Evolutionary conservation across 129 eudicot genomes (phyloP).

Genomic region (Flaveria ramosissima): DNA sequence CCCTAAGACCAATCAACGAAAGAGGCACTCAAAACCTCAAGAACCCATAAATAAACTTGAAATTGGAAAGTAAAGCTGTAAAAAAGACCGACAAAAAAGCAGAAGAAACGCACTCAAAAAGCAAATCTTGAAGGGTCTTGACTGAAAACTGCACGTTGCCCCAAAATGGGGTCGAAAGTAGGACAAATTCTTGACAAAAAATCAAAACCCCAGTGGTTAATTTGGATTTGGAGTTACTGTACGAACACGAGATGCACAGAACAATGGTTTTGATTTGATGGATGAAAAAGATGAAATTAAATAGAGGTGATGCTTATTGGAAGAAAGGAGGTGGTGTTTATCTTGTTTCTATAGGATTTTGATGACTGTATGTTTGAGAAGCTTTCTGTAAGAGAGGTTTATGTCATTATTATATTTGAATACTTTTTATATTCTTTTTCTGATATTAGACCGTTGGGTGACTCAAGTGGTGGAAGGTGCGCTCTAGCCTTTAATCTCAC

Average conservation of each 20-base stretch:
- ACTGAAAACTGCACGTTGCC: constrained; percentile 25
- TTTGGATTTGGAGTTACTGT: constrained; percentile 11
- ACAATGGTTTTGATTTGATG: not conserved
- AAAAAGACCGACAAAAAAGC: constrained; percentile 18
- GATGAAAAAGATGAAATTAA: not conserved
- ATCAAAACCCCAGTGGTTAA: constrained; percentile 7
- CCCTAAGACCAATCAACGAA: not conserved
- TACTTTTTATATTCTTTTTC: constrained; percentile 7
- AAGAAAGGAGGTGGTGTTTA: constrained; percentile 24
- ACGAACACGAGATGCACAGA: constrained; percentile 24
- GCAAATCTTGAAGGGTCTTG: constrained; percentile 29
- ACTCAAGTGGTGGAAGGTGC: constrained; percentile 29
- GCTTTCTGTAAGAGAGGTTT: not conserved
- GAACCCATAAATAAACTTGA: not conserved
- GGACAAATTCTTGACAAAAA: not conserved
- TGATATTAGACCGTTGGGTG: constrained; percentile 45
- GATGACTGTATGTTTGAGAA: not conserved
- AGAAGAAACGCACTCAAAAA: constrained; percentile 36
- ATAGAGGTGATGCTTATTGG: not conserved
- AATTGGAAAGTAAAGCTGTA: constrained; percentile 21
- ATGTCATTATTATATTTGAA: not conserved
- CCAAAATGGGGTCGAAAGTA: constrained; percentile 29
- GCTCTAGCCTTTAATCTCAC: constrained; percentile 5
- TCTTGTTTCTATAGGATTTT: constrained; percentile 21
- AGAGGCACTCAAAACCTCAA: no score